Conservation (phyloP, 176 grass and related monocot genomes). For the Carex myosuroides region DNA sequence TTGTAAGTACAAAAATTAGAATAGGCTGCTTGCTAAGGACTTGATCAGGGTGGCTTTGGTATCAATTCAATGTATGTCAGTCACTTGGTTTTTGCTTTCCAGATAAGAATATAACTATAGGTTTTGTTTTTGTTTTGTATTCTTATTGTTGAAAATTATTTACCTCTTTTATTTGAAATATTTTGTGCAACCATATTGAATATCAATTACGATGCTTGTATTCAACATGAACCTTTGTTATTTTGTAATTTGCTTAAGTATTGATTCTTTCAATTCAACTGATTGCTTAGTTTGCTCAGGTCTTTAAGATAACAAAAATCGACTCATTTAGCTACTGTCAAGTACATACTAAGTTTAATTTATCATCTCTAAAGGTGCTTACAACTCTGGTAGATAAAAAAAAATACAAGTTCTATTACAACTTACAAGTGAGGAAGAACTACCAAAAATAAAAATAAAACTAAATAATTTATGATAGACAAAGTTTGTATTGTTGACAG, state of each 20-base stretch:
- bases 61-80: background rate
- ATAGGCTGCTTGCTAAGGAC: constrained; percentile 12
- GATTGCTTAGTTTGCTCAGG: background rate
- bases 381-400: background rate
- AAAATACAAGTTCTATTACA: constrained; percentile 13
- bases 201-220: background rate
- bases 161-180: background rate
- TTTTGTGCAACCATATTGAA: background rate
- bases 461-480: constrained; percentile 11
- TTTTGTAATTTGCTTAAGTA: too few relatives aligned
- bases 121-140: background rate
- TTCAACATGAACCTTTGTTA: background rate
- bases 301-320: background rate
- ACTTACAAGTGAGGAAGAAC: background rate
- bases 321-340: background rate
- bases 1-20: constrained; percentile 55
- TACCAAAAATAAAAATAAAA: constrained; percentile 5
- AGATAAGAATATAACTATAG: background rate
- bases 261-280: background rate
- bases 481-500: background rate
- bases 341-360: constrained; percentile 7
- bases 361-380: constrained; percentile 1
- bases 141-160: background rate
- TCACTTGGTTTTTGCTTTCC: background rate
- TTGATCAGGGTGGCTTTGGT: background rate